Evolutionary conservation across 805 yeast species (phyloP).

Genomic region (Kazachstania africana): DNA sequence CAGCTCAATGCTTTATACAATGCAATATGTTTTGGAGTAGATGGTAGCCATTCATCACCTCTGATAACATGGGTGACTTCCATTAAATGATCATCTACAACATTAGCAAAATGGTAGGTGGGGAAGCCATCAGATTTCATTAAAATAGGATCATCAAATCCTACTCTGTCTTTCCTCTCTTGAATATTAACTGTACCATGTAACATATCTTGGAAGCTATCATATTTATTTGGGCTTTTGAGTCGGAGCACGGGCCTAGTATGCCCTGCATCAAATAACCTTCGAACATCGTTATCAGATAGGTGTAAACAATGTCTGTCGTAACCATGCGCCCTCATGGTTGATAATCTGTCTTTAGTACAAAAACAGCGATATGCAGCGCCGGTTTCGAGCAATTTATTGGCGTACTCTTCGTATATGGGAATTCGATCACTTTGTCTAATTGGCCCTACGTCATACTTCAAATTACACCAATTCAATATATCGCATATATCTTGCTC

Average conservation of each 20-base stretch:
- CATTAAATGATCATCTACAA: constrained; percentile 91
- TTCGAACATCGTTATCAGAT: constrained; percentile 31
- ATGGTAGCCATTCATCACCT: constrained; percentile 96
- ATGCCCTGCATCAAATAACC: constrained; percentile 17
- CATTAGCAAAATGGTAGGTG: constrained; percentile 93
- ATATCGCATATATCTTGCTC: constrained; percentile 69
- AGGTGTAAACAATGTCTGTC: constrained; percentile 66
- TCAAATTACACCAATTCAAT: constrained; percentile 64
- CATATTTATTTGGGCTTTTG: constrained; percentile 62
- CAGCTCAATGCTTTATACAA: constrained; percentile 79
- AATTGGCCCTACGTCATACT: constrained; percentile 75
- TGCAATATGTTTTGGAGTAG: constrained; percentile 90
- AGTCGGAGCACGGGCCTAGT: constrained; percentile 54
- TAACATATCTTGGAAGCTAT: constrained; percentile 55
- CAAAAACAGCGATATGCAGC: constrained; percentile 83
- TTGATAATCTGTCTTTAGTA: constrained; percentile 60
- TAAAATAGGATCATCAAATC: constrained; percentile 77
- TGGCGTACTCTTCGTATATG: constrained; percentile 53
- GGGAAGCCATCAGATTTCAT: constrained; percentile 92
- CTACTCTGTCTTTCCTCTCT: constrained; percentile 41
- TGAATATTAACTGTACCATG: constrained; percentile 72
- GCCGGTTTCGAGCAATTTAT: constrained; percentile 47
- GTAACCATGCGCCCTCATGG: constrained; percentile 70
- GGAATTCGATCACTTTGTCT: constrained; percentile 70
- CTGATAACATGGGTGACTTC: constrained; percentile 84